Conservation (phyloP, 441 rosid genomes). For the Geranium incanum region DNA sequence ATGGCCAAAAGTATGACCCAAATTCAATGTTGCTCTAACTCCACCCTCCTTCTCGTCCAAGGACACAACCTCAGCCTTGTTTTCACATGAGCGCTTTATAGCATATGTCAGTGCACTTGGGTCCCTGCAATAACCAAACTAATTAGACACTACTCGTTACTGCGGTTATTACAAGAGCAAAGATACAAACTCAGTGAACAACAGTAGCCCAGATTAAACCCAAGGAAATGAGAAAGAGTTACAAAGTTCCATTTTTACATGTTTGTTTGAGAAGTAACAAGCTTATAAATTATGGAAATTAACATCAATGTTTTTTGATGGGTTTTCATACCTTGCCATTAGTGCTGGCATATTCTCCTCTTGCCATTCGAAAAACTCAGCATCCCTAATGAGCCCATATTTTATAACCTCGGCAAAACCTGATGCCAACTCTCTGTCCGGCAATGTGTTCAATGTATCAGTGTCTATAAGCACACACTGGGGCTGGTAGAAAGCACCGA, state of each 20-base stretch:
- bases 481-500: conserved; percentile 98
- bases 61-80: conserved; percentile 94
- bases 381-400: conserved; percentile 87
- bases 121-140: conserved; percentile 46
- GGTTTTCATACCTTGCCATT: conserved; percentile 58
- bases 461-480: conserved; percentile 77
- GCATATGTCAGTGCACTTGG: conserved; percentile 84
- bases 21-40: conserved; percentile 75
- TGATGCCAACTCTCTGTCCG: conserved; percentile 86
- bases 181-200: not conserved
- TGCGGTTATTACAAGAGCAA: not conserved
- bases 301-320: not conserved
- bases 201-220: conserved; percentile 5
- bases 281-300: not conserved
- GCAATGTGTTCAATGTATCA: conserved; percentile 76
- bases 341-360: conserved; percentile 72
- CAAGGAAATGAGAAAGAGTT: not conserved
- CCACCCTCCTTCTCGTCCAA: conserved; percentile 96
- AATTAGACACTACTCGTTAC: not conserved
- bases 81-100: conserved; percentile 89
- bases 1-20: conserved; percentile 98
- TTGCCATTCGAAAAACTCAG: conserved; percentile 93
- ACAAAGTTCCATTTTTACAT: not conserved
- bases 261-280: conserved; percentile 5
- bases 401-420: conserved; percentile 90